Evolutionary conservation across 2,329 filamentous ascomycete species (phyloP), one percentile per base, ranked within the genome.

Genomic region (Alternaria arbusti): DNA sequence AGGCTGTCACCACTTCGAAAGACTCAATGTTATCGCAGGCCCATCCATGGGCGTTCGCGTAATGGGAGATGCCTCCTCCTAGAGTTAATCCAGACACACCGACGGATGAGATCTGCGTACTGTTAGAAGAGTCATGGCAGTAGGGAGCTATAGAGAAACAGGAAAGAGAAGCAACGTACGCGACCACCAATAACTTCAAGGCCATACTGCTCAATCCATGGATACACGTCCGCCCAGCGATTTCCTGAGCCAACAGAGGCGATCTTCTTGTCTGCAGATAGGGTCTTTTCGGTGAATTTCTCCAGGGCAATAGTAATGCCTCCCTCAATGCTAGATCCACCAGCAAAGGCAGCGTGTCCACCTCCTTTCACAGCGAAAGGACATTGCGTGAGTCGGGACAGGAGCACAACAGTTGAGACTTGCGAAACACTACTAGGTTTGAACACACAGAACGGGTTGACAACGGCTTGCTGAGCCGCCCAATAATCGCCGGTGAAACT

Each of bases 341-440:
- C 76, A 23, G 70, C 70, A 30, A 70, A 71, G 3, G 70, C 68
- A 50, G 71, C 68, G 59, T 76, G 74, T 2, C 74, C 72, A 6
- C 70, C 70, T 25, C 80, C 78, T 57, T 81, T 82, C 4, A 84
- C 75, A 5, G 81, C 80, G 57, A 83, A 82, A 79, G 69, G 71
- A 47, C 76, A 79, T 52, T 68, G 68, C 9, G 69, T 70, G 3
- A 74, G 52, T 11, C 71, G 67, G 6, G 73, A 71, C 8, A 76
- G 25, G 3, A 75, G 59, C 13, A 77, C 60, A 4, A 56, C 44
- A 12, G 61, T 63, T n/a, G 72, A 68, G 5, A 75, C 71, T 12
- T 74, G 62, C 9, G 61, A 12, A 5, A 66, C 57, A 30, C 22
- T 67, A 6, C 28, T 59, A 8, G 74, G 74, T 47, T 76, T 73